Evolutionary conservation across 1,139 yeast genomes (phyloP).

Genomic region (Kodamaea alishanica): DNA sequence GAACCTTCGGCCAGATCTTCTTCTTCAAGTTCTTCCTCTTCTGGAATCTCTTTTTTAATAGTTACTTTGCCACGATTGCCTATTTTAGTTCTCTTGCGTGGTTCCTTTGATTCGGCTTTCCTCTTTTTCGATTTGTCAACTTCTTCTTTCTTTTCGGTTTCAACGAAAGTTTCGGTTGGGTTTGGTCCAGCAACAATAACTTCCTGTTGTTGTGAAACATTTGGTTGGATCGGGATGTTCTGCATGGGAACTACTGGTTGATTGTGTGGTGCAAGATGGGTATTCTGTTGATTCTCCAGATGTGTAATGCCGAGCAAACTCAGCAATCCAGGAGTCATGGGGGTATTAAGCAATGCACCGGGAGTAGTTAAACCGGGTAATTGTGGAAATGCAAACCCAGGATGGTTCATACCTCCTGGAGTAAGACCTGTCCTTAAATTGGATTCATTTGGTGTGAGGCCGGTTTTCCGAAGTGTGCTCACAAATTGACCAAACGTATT

Average conservation of each 20-base stretch:
- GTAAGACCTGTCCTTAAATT: constrained; percentile 64
- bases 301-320: constrained; percentile 22
- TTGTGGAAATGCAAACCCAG: constrained; percentile 29
- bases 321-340: constrained; percentile 41
- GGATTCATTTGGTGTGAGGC: constrained; percentile 69
- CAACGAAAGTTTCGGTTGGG: constrained; percentile 2
- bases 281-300: constrained; percentile 1
- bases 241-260: not conserved
- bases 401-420: constrained; percentile 31
- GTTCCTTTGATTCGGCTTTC: constrained; percentile 10
- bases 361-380: constrained; percentile 47
- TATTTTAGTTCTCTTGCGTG: constrained; percentile 5
- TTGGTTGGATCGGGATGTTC: constrained; percentile 14
- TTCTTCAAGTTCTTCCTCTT: constrained; percentile 6
- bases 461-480: constrained; percentile 45
- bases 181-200: not conserved
- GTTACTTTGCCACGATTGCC: constrained; percentile 1
- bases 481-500: constrained; percentile 26
- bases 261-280: constrained; percentile 1
- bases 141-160: constrained; percentile 3
- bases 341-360: constrained; percentile 37
- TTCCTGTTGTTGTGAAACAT: constrained; percentile 1
- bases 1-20: constrained; percentile 20
- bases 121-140: constrained; percentile 10
- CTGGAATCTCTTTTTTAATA: constrained; percentile 9